Evolutionary conservation across 768 basidiomycete genomes (phyloP), one percentile per base, ranked within the genome.

Genomic region (Pilatotrama ljubarskyi): DNA sequence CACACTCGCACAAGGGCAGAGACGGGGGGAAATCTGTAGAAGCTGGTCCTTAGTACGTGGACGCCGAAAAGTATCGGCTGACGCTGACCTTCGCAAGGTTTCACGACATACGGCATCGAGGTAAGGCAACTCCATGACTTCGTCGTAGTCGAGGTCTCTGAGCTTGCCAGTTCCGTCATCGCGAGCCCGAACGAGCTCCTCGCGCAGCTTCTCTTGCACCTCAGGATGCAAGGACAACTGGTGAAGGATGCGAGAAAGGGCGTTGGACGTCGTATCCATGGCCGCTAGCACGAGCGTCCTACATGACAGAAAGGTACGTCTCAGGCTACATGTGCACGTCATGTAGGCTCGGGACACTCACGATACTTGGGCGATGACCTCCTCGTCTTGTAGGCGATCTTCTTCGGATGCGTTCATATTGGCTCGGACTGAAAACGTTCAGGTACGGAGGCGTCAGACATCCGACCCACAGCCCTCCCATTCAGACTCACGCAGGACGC

Each of bases 71-170:
- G 11, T 18, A 20, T 5, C 32, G 25, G 14, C 17, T 18, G 29
- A 2, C 29, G 5, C 29, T 32, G 17, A 5, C 18, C 48, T 25
- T 22, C 87, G 79, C 59, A 88, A 68, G 0, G 79, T 82, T 70
- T 88, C 87, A 4, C 83, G 80, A 5, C 86, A 77, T 3, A 87
- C 80, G 9, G 77, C 78, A 61, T 90, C 90, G n/a, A 92, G 81
- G 64, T 87, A 89, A 0, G 86, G 80, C 3, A 93, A 53, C 0
- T 53, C 38, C 44, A 62, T 55, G 11, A 65, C 32, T 20, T 52
- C 51, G 46, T 59, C 60, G 44, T 63, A 63, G 70, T 69, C 35
- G 72, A 73, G 24, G 11, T 55, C 54, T 20, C 54, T 44, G 14
- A 55, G 32, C 70, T 75, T 62, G 18, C 74, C 74, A 22, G 74